These are phyloP conservation scores for Pestalotiopsis sp. DNA, from an alignment of 2,329 filamentous ascomycete species.

Conservation along the genomic window DNA sequence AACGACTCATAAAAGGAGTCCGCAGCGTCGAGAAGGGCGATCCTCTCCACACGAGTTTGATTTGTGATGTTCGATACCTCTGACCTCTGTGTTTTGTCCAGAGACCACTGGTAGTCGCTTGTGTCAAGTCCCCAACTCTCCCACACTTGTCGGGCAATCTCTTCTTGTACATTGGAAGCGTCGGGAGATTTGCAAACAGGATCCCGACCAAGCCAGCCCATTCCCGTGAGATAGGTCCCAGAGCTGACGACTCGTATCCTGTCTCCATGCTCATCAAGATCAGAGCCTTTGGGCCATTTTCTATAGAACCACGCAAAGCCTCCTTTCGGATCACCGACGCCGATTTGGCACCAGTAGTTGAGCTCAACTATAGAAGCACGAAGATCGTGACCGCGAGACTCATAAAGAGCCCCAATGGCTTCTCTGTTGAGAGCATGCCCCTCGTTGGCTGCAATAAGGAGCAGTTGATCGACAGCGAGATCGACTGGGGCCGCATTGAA, in stretches of 20 bases:
- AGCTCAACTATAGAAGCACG: conserved; percentile 82
- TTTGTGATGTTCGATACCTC: conserved; percentile 41
- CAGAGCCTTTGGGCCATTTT: conserved; percentile 72
- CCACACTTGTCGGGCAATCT: conserved; percentile 67
- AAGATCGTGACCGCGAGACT: conserved; percentile 70
- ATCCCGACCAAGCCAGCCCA: conserved; percentile 77
- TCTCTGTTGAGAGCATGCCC: conserved; percentile 76
- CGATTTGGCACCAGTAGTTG: conserved; percentile 97
- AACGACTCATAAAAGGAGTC: conserved; percentile 59
- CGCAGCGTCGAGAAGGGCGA: conserved; percentile 39
- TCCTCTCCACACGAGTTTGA: conserved; percentile 13
- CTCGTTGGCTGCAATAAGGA: conserved; percentile 84
- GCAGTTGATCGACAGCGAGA: conserved; percentile 76
- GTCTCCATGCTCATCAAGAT: conserved; percentile 68
- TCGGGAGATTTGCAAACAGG: conserved; percentile 40
- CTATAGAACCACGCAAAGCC: conserved; percentile 90
- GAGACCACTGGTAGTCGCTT: conserved; percentile 55
- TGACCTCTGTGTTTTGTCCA: conserved; percentile 23
- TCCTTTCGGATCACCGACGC: conserved; percentile 83
- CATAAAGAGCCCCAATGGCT: conserved; percentile 71
- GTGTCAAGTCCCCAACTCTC: conserved; percentile 69
- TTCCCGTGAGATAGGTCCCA: conserved; percentile 74
- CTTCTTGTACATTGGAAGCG: conserved; percentile 55
- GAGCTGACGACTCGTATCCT: conserved; percentile 79
- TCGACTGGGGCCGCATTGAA: conserved; percentile 68